These are phyloP conservation scores for Silene conica DNA, from an alignment of 148 eudicot genomes.

Conservation along the genomic window DNA sequence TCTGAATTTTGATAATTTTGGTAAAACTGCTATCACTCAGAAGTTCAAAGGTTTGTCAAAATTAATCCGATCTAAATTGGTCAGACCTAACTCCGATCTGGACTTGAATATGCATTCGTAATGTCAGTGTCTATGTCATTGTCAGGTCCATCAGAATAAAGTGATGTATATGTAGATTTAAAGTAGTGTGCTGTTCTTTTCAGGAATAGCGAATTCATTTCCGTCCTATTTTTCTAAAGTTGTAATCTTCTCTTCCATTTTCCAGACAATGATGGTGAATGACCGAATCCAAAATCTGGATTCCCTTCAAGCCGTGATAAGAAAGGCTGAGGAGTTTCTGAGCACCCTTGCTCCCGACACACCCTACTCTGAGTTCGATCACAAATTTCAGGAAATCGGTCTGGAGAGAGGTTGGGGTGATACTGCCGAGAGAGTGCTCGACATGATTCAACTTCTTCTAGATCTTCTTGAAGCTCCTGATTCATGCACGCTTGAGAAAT, in stretches of 20 bases:
- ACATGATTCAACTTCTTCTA: conserved; percentile 76
- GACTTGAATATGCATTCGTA: not conserved
- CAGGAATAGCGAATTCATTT: not conserved
- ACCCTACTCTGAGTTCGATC: conserved; percentile 71
- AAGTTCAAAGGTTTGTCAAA: not conserved
- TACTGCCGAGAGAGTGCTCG: conserved; percentile 68
- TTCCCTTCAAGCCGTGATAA: conserved; percentile 60
- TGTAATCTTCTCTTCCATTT: conserved; percentile 3
- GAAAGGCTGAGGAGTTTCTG: conserved; percentile 85
- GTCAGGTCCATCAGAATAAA: too few relatives aligned
- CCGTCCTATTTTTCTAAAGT: not conserved
- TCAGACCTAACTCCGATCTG: too few relatives aligned
- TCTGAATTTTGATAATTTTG: too few relatives aligned
- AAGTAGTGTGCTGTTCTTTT: not conserved
- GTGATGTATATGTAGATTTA: too few relatives aligned
- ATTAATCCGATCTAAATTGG: too few relatives aligned
- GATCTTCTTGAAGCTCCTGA: conserved; percentile 99
- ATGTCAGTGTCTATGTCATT: not conserved
- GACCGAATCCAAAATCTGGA: conserved; percentile 72
- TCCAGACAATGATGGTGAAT: conserved; percentile 90
- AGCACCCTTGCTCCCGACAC: conserved; percentile 62
- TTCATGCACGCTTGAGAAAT: conserved; percentile 85
- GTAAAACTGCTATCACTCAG: not conserved
- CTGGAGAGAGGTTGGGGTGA: conserved; percentile 99
- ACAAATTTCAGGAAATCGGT: conserved; percentile 85